Evolutionary conservation across 768 basidiomycete genomes (phyloP), one percentile per base, ranked within the genome.

Genomic region (Auriscalpium microsporum): DNA sequence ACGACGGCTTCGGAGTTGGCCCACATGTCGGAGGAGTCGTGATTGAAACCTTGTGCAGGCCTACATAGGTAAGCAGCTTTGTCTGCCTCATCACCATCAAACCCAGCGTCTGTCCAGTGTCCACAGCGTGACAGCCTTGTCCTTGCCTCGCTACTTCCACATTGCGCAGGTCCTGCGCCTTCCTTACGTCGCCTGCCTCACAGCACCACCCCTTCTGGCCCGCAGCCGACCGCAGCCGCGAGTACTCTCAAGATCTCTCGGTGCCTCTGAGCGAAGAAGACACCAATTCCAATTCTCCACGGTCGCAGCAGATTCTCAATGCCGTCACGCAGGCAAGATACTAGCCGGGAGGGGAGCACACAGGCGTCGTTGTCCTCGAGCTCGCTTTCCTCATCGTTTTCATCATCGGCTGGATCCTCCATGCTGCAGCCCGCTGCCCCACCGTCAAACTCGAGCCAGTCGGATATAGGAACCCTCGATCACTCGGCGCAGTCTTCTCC

Each of bases 391-490:
- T 73, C 75, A 67, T 75, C 78, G 59, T 73, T 77, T 65, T 65
- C 73, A 60, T 72, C 77, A 63, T 71, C 75, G 57, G 66, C 69
- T 61, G 70, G 66, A 58, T 67, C 73, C 54, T 70, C 72, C 63
- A 73, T 72, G 70, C 66, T 70, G 60, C 72, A 69, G 60, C 72
- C 66, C 60, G 68, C 68, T 62, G 66, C 65, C 48, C 61, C 66
- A 50, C 65, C 67, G 57, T 68, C 73, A 55, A 66, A 64, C 61
- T 66, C 71, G 52, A 69, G 66, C 56, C 68, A 64, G 65, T 73
- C 75, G 63, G 73, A 75, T 69, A 71, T 72, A 66, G 64, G 62
- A 63, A 61, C 63, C 62, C 66, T 71, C 67, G 77, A 79, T 78
- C 75, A 71, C 55, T 67, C 69, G 58, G 56, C 66, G 55, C 69